phyloP scores from a whole-genome alignment of 2,329 filamentous ascomycete species.

The Colletotrichum paranaense region DNA sequence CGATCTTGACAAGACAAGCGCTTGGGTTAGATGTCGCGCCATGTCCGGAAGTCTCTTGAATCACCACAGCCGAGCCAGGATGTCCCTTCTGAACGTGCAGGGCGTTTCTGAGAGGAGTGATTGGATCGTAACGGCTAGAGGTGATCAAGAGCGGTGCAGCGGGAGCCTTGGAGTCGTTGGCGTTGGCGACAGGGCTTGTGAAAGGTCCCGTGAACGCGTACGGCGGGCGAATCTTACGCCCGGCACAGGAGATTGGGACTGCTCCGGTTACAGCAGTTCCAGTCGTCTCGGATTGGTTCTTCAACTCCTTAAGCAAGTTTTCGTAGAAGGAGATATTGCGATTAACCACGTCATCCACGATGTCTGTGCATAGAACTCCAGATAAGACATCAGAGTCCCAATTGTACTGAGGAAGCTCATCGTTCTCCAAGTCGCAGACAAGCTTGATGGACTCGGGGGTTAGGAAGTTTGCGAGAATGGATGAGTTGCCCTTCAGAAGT shows the following conservation, averaged over 20 bases:
- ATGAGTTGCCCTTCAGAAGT: neutral
- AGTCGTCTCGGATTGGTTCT: neutral
- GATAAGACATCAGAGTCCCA: neutral
- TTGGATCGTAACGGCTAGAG: neutral
- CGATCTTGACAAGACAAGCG: neutral
- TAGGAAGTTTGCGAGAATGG: neutral
- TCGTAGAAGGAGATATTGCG: neutral
- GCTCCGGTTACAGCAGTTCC: neutral
- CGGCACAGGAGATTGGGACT: neutral
- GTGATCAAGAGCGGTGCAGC: neutral
- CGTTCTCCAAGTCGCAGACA: neutral
- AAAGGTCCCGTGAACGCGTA: neutral
- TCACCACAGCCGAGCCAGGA: neutral
- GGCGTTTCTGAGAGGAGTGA: neutral
- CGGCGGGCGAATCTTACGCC: neutral
- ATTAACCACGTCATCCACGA: neutral
- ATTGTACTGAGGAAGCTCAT: neutral
- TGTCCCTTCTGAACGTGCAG: neutral
- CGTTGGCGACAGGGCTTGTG: neutral
- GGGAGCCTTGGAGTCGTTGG: neutral
- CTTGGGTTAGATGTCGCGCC: neutral
- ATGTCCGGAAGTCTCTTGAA: neutral
- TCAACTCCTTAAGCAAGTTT: neutral
- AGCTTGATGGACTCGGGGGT: neutral
- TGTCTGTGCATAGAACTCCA: neutral